These are phyloP conservation scores for Dillenia suffruticosa DNA, from an alignment of 164 flowering plant genomes.

Conservation along the genomic window DNA sequence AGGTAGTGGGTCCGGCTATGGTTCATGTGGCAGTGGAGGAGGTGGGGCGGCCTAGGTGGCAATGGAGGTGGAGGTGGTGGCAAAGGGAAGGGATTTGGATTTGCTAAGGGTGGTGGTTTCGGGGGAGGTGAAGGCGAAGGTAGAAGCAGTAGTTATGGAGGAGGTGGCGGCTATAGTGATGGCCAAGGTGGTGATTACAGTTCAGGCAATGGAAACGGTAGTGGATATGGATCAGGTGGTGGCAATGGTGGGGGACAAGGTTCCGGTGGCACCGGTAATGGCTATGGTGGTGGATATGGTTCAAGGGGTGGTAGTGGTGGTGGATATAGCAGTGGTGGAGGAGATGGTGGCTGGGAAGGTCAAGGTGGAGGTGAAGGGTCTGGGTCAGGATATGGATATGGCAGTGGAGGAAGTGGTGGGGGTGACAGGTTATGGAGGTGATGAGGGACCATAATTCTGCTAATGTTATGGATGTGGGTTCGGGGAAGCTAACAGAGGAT, in stretches of 20 bases:
- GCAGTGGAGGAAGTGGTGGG: not conserved
- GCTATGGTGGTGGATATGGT: constrained; percentile 8
- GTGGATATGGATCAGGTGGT: constrained; percentile 7
- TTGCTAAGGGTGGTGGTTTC: constrained; percentile 3
- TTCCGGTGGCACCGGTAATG: constrained; percentile 5
- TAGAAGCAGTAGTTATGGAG: constrained; percentile 8
- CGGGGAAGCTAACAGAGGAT: not conserved
- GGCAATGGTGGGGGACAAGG: constrained; percentile 5
- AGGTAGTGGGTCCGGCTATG: not conserved
- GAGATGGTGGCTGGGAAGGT: constrained; percentile 6
- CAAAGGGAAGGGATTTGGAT: not conserved
- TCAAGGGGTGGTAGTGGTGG: constrained; percentile 1
- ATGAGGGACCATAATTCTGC: not conserved
- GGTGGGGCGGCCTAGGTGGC: constrained; percentile 9
- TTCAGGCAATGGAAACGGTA: not conserved
- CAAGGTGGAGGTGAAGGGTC: constrained; percentile 3
- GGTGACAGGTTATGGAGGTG: constrained; percentile 1
- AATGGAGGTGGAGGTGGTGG: constrained; percentile 9
- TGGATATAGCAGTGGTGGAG: constrained; percentile 10
- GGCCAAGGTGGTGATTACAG: constrained; percentile 9
- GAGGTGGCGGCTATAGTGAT: constrained; percentile 5
- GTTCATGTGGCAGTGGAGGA: constrained; percentile 1
- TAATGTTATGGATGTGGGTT: constrained; percentile 1
- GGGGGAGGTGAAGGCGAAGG: constrained; percentile 10
- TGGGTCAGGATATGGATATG: constrained; percentile 7